A percentile compares a stretch with the other conserved stretches of the same genome.
phyloP scores from a whole-genome alignment of 306 rosid species.

The Sophora flavescens region DNA sequence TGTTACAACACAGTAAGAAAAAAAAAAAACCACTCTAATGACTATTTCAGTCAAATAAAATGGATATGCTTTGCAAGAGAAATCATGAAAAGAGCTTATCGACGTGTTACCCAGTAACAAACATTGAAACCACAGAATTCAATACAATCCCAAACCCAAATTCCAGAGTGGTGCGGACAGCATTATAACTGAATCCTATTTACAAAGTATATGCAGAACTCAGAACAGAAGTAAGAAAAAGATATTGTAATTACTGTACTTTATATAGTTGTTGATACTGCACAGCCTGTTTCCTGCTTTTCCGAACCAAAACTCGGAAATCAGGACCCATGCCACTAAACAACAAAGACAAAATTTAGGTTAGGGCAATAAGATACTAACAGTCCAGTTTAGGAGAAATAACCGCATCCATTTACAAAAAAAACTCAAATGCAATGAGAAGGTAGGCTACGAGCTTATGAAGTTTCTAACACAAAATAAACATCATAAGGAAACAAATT shows the following conservation, averaged over 20 bases:
- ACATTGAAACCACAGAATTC: not conserved
- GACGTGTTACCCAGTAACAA: not conserved
- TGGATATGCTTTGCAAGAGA: not conserved
- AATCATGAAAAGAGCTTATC: not conserved
- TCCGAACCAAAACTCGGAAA: conserved; percentile 91
- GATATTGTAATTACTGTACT: conserved; percentile 49
- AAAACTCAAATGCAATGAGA: conserved; percentile 26
- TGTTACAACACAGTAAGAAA: not conserved
- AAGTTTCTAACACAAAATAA: conserved; percentile 21
- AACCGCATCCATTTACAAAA: conserved; percentile 11
- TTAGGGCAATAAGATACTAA: not conserved
- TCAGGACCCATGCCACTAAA: conserved; percentile 98
- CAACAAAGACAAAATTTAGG: conserved; percentile 42
- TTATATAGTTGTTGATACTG: conserved; percentile 91
- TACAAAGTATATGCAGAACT: conserved; percentile 18
- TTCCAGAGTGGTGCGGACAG: not conserved
- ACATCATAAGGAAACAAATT: conserved; percentile 3
- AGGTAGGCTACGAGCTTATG: conserved; percentile 7
- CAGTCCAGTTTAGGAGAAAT: conserved; percentile 2
- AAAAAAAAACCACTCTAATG: not conserved
- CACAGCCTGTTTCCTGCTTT: conserved; percentile 97
- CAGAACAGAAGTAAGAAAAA: not conserved
- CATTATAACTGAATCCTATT: conserved; percentile 5
- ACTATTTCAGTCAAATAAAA: not conserved
- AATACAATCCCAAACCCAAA: not conserved